A percentile compares a stretch with the other conserved stretches of the same genome.
Conservation (phyloP, 257 asterid species). For the Solanum lycopersicoides region DNA sequence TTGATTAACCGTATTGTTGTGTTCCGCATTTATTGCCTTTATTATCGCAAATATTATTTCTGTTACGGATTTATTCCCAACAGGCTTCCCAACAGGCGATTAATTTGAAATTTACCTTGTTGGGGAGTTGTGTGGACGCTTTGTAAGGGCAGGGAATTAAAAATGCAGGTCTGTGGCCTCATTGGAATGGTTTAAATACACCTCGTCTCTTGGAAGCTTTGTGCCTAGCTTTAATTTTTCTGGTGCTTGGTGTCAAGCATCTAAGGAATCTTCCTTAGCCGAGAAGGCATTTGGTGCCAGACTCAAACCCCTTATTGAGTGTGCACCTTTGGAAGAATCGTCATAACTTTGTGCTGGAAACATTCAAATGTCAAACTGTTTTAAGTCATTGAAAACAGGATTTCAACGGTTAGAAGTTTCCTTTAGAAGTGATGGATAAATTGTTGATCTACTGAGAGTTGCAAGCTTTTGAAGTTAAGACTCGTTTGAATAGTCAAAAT, state of each 20-base stretch:
- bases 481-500: background rate
- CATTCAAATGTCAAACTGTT: background rate
- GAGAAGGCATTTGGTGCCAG: too few relatives aligned
- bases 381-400: background rate
- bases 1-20: too few relatives aligned
- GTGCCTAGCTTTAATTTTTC: too few relatives aligned
- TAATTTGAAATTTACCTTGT: background rate
- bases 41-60: too few relatives aligned
- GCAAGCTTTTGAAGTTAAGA: background rate
- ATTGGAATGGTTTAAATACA: background rate
- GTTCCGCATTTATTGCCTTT: too few relatives aligned
- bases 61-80: too few relatives aligned
- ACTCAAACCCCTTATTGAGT: background rate
- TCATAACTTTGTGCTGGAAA: too few relatives aligned
- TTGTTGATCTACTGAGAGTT: background rate
- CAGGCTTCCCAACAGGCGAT: background rate
- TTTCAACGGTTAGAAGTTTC: background rate
- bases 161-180: background rate
- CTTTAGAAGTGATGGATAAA: background rate
- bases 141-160: background rate
- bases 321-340: background rate
- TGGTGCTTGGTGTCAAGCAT: too few relatives aligned
- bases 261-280: too few relatives aligned
- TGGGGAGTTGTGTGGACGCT: background rate
- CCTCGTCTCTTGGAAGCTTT: too few relatives aligned